Base-by-base conservation (phyloP, 768 basidiomycete genomes). In the Mycena metata region DNA sequence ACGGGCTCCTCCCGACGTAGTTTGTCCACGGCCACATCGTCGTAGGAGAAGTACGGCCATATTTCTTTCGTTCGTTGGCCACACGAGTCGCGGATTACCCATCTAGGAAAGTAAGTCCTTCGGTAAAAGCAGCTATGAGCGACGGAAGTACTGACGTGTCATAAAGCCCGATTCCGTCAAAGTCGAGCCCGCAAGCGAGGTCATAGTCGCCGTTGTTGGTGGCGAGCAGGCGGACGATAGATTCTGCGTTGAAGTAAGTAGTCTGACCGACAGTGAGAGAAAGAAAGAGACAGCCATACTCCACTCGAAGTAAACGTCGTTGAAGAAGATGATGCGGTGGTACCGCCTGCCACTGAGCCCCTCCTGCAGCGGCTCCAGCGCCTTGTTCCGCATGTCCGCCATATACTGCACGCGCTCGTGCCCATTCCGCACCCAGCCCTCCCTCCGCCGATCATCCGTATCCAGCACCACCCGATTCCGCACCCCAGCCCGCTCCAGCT, bases 301-400 rank as follows among this genome's bases (percentile, higher is more conserved):
- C 73, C 73, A 74, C n/a, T 69, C 71, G 35, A 74, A 74, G 36
- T 60, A 74, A 3, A 94, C 89, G 76, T 94, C 92, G 82, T 94
- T 94, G 88, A 93, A 93, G 83, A 94, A 94, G 72, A 94, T 80
- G 77, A 94, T 87, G 36, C 87, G 87, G 80, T 93, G 90, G 71
- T 93, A 94, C 87, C 79, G 91, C 90, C 72, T 89, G 87, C 78
- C 90, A 84, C 56, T 85, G 81, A 76, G 91, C 88, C 55, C 92
- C 78, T 92, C 92, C 79, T 91, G 88, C 36, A 94, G 80, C 13
- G 92, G 92, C 26, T 89, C 90, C 77, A 94, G 86, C 9, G 91
- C 92, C 26, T 90, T 89, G 74, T 94, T 94, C 57, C 92, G 89
- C 57, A 94, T 91, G 74, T 94, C 92, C 36, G 92, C 93, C 56